These are phyloP conservation scores for Microsporum audouinii DNA, from an alignment of 2,329 filamentous ascomycete species.

Conservation along the genomic window DNA sequence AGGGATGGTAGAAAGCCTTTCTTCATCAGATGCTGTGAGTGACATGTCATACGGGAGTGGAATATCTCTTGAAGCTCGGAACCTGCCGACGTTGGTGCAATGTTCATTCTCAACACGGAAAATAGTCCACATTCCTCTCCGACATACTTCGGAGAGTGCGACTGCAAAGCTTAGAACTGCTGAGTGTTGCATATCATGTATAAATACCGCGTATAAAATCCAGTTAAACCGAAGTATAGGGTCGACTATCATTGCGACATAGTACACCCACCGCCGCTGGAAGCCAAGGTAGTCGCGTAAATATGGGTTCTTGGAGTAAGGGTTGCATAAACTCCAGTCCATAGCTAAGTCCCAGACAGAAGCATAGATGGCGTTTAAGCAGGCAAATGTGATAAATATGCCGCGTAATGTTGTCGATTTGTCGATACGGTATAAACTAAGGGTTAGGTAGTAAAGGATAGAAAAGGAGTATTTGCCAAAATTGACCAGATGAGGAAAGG, in stretches of 20 bases:
- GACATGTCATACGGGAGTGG: slow-evolving; percentile 64
- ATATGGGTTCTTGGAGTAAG: slow-evolving; percentile 53
- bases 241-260: slow-evolving; percentile 69
- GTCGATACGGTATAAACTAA: slow-evolving; percentile 75
- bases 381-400: slow-evolving; percentile 67
- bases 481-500: slow-evolving; percentile 87
- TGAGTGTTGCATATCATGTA: slow-evolving; percentile 68
- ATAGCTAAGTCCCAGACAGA: slow-evolving; percentile 91
- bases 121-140: slow-evolving; percentile 80
- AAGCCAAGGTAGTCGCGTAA: slow-evolving; percentile 71
- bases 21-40: not conserved
- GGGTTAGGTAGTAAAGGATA: slow-evolving; percentile 62
- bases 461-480: slow-evolving; percentile 82
- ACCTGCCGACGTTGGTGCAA: slow-evolving; percentile 78
- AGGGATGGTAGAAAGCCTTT: not conserved
- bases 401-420: slow-evolving; percentile 46
- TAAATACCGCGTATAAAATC: slow-evolving; percentile 86
- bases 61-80: slow-evolving; percentile 79
- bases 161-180: slow-evolving; percentile 71
- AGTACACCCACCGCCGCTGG: slow-evolving; percentile 73
- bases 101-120: slow-evolving; percentile 97
- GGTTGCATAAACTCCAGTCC: slow-evolving; percentile 88
- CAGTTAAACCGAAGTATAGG: slow-evolving; percentile 82
- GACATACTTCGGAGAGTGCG: slow-evolving; percentile 64
- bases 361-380: slow-evolving; percentile 72